Evolutionary conservation across 2,329 filamentous ascomycete species (phyloP).

Genomic region (Kalmusia sp.): DNA sequence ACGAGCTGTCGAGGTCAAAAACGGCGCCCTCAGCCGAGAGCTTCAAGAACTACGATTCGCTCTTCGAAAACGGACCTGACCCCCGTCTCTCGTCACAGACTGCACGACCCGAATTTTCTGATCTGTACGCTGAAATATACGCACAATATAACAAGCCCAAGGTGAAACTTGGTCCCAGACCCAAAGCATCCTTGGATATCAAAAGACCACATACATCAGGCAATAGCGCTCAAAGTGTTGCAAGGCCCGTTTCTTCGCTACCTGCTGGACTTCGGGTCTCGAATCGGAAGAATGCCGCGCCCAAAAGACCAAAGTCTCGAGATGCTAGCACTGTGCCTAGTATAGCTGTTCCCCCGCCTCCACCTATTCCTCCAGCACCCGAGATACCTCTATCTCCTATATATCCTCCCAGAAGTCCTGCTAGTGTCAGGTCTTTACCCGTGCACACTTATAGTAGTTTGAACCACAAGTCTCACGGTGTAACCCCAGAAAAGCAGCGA

Average conservation of each 20-base stretch:
- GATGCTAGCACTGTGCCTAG: slow-evolving; percentile 37
- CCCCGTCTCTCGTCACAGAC: slow-evolving; percentile 53
- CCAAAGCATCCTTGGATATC: slow-evolving; percentile 77
- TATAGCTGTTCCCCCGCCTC: slow-evolving; percentile 40
- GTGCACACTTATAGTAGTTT: slow-evolving; percentile 41
- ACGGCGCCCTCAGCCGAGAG: slow-evolving; percentile 26
- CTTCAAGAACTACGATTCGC: slow-evolving; percentile 41
- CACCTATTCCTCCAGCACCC: slow-evolving; percentile 42
- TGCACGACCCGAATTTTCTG: slow-evolving; percentile 45
- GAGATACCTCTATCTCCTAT: slow-evolving; percentile 45
- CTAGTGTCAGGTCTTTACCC: slow-evolving; percentile 53
- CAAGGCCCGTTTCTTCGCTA: slow-evolving; percentile 77
- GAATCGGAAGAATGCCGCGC: slow-evolving; percentile 36
- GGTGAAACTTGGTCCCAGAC: slow-evolving; percentile 87
- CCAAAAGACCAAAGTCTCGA: slow-evolving; percentile 45
- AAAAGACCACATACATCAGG: slow-evolving; percentile 67
- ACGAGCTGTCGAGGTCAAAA: background rate
- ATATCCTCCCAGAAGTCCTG: slow-evolving; percentile 47
- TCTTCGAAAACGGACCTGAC: slow-evolving; percentile 49
- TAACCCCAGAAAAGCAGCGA: slow-evolving; percentile 88
- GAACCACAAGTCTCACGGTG: slow-evolving; percentile 55
- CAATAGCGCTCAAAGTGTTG: slow-evolving; percentile 51
- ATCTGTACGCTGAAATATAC: slow-evolving; percentile 56
- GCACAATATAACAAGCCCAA: slow-evolving; percentile 73
- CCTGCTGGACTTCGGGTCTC: slow-evolving; percentile 76